phyloP scores from a whole-genome alignment of 163 green algal genomes.

The Picocystis sp. region DNA sequence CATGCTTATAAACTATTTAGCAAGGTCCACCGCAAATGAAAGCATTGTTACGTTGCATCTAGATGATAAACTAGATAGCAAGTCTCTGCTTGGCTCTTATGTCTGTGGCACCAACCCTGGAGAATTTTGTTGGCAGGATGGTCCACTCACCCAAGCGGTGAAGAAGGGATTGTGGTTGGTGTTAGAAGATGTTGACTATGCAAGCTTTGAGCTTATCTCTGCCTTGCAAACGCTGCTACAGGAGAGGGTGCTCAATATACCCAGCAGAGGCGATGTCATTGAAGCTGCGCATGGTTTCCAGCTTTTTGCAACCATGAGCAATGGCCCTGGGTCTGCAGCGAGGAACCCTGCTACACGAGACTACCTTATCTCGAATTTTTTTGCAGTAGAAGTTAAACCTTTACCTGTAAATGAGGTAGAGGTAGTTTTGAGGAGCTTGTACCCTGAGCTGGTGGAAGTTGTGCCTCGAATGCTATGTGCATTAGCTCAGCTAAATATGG shows the following conservation, averaged over 20 bases:
- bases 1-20: conserved; percentile 52
- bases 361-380: too few species aligned
- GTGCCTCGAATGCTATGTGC: too few species aligned
- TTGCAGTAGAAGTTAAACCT: too few species aligned
- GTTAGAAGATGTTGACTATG: conserved; percentile 84
- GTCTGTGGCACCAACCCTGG: conserved; percentile 70
- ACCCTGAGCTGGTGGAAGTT: too few species aligned
- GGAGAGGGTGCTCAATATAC: conserved; percentile 55
- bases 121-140: conserved; percentile 89
- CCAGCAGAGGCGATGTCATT: conserved; percentile 55
- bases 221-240: conserved; percentile 72
- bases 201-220: conserved; percentile 74
- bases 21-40: conserved; percentile 46
- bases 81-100: conserved; percentile 84
- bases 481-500: too few species aligned
- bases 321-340: conserved; percentile 2
- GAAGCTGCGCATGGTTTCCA: conserved; percentile 63
- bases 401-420: too few species aligned
- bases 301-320: conserved; percentile 74
- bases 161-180: conserved; percentile 74
- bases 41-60: conserved; percentile 66
- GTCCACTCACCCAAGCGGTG: conserved; percentile 76
- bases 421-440: too few species aligned
- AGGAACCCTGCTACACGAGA: too few species aligned
- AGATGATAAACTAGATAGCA: conserved; percentile 89